Conservation (phyloP, 352 stramenopile species). For the Globisporangium spiculum region DNA sequence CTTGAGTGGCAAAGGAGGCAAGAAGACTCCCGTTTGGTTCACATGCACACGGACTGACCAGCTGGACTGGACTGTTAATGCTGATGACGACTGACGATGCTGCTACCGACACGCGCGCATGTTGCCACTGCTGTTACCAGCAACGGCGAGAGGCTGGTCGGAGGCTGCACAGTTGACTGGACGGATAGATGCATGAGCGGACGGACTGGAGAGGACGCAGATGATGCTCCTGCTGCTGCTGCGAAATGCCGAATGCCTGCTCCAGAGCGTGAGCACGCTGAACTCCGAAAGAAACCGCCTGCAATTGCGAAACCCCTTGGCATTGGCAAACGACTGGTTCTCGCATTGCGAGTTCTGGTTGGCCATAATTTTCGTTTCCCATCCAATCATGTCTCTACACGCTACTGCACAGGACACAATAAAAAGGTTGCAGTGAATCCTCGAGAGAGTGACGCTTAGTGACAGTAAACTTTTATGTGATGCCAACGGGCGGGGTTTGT, state of each 20-base stretch:
- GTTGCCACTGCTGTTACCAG: background rate
- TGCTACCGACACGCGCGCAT: background rate
- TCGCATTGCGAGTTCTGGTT: background rate
- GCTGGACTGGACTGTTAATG: background rate
- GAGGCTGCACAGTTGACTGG: background rate
- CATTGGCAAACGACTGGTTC: slow-evolving; percentile 16
- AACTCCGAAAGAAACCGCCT: background rate
- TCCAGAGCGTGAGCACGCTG: background rate
- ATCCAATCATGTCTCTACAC: background rate
- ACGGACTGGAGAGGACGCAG: background rate
- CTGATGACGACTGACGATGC: background rate
- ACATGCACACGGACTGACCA: slow-evolving; percentile 7
- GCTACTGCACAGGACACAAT: slow-evolving; percentile 4
- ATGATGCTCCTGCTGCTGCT: slow-evolving; percentile 6
- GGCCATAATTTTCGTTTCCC: background rate
- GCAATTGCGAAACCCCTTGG: background rate
- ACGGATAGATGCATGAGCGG: background rate
- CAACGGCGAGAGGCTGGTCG: background rate
- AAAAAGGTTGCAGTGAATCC: slow-evolving; percentile 3
- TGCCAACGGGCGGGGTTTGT: no score
- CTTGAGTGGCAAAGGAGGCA: slow-evolving; percentile 68
- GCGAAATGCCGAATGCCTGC: slow-evolving; percentile 14
- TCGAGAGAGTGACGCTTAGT: slow-evolving; percentile 3
- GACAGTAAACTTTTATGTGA: no score
- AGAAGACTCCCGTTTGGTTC: slow-evolving; percentile 1